Evolutionary conservation across 768 basidiomycete species (phyloP).

Genomic region (Suillus subaureus): DNA sequence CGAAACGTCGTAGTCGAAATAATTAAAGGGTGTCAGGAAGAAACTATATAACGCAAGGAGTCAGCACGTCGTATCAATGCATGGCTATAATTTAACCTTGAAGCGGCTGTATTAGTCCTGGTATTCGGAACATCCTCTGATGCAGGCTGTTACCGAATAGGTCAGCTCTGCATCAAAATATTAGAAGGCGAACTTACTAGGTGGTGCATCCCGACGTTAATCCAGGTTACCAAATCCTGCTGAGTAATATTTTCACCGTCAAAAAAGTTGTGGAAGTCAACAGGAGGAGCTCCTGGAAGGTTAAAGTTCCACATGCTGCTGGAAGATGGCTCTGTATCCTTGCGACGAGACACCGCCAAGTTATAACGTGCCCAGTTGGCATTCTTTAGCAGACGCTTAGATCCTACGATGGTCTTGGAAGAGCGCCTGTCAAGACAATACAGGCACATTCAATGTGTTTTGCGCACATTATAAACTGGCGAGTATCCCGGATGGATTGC

Average conservation of each 20-base stretch:
- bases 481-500: slow-evolving; percentile 62
- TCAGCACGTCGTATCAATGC: neutral
- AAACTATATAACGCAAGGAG: slow-evolving; percentile 39
- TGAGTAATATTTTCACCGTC: slow-evolving; percentile 65
- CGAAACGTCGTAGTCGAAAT: slow-evolving; percentile 64
- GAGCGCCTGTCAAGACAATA: neutral
- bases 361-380: slow-evolving; percentile 71
- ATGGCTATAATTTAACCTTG: slow-evolving; percentile 40
- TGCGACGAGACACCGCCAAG: slow-evolving; percentile 57
- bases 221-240: slow-evolving; percentile 66
- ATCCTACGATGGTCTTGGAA: slow-evolving; percentile 54
- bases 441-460: neutral
- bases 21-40: slow-evolving; percentile 63
- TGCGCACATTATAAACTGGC: slow-evolving; percentile 50
- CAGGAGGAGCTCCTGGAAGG: slow-evolving; percentile 54
- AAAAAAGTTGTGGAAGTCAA: slow-evolving; percentile 65
- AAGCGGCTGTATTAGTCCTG: slow-evolving; percentile 56
- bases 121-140: slow-evolving; percentile 68
- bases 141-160: slow-evolving; percentile 42
- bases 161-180: neutral
- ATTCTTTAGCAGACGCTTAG: slow-evolving; percentile 60
- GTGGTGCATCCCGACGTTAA: slow-evolving; percentile 71
- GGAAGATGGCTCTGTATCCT: slow-evolving; percentile 62
- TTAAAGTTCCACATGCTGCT: slow-evolving; percentile 67
- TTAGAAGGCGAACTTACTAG: slow-evolving; percentile 36